Evolutionary conservation across 768 basidiomycete species (phyloP).

Genomic region (Dendrothele bispora): DNA sequence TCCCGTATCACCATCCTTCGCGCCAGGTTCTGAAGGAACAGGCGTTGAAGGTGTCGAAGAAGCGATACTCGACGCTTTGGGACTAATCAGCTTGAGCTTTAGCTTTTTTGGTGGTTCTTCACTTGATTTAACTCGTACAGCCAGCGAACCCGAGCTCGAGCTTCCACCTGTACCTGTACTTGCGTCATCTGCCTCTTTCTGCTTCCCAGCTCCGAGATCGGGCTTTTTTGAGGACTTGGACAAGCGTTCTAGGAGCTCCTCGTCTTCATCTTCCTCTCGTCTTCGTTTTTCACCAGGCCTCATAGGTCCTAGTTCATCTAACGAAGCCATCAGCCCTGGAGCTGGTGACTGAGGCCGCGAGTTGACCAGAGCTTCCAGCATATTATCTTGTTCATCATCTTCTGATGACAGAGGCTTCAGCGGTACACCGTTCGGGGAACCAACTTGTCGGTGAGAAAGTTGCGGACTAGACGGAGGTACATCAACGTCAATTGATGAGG

Average conservation of each 20-base stretch:
- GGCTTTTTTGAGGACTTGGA: conserved; percentile 54
- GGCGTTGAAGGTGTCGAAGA: conserved; percentile 36
- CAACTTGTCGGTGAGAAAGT: conserved; percentile 35
- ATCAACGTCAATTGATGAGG: conserved; percentile 33
- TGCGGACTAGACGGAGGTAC: conserved; percentile 37
- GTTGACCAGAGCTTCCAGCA: conserved; percentile 55
- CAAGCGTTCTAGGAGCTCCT: conserved; percentile 63
- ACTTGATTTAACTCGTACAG: conserved; percentile 39
- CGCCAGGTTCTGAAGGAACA: conserved; percentile 59
- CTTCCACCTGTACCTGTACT: background rate
- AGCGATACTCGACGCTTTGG: conserved; percentile 17
- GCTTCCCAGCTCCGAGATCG: conserved; percentile 50
- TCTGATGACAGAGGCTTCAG: conserved; percentile 39
- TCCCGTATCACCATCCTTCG: conserved; percentile 77
- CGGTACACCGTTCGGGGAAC: conserved; percentile 35
- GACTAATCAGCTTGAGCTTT: conserved; percentile 74
- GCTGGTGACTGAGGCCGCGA: conserved; percentile 39
- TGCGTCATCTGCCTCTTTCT: conserved; percentile 19
- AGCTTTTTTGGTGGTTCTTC: conserved; percentile 69
- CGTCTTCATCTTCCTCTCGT: conserved; percentile 75
- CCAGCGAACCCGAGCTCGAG: conserved; percentile 3
- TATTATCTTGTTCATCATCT: conserved; percentile 55
- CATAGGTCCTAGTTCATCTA: conserved; percentile 39
- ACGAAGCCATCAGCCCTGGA: conserved; percentile 31
- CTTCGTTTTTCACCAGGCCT: conserved; percentile 70